Conservation (phyloP, 164 flowering plant species). For the Magnolia sinica region DNA sequence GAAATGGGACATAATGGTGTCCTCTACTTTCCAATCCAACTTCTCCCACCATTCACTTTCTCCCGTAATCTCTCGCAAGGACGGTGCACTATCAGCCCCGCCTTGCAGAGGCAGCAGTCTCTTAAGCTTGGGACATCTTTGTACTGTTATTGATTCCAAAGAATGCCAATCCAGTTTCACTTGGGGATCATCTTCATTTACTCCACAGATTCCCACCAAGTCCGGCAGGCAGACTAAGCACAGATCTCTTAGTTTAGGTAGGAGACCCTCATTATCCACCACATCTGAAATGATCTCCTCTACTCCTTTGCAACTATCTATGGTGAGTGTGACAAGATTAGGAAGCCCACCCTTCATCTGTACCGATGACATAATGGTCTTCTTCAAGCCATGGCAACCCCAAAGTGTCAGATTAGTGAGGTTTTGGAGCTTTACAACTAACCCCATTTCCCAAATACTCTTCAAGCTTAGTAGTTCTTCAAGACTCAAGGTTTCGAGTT, state of each 20-base stretch:
- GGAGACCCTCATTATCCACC: background rate
- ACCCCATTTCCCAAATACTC: background rate
- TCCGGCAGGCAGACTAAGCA: background rate
- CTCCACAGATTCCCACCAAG: background rate
- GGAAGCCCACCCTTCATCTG: background rate
- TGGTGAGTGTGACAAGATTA: background rate
- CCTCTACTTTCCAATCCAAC: background rate
- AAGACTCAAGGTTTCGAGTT: background rate
- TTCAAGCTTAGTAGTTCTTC: background rate
- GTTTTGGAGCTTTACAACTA: background rate
- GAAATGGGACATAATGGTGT: background rate
- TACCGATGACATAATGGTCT: background rate
- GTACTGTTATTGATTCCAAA: background rate
- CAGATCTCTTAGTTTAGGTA: background rate
- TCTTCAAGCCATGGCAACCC: background rate
- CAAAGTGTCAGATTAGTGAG: background rate
- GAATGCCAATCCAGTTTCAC: background rate
- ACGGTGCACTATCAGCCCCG: background rate
- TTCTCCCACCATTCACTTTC: background rate
- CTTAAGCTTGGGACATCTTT: background rate
- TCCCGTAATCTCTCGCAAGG: background rate
- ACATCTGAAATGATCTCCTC: background rate
- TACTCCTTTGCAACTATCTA: background rate
- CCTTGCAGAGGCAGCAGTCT: background rate
- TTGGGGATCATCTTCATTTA: background rate